phyloP scores from a whole-genome alignment of 1,284 basidiomycete species.

The Paramarasmius palmivorus region DNA sequence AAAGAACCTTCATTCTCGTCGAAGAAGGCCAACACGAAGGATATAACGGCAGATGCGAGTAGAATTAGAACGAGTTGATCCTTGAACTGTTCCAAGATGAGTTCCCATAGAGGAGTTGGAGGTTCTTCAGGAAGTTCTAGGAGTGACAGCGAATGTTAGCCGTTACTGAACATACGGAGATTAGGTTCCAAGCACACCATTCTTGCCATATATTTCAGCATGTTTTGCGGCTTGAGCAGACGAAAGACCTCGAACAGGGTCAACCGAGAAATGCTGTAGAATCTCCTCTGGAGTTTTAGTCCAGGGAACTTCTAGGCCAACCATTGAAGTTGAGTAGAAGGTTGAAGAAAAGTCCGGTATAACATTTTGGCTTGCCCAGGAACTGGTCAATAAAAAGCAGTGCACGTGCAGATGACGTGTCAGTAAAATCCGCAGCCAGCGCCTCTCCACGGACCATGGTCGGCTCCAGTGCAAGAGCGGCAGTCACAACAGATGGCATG shows the following conservation, averaged over 20 bases:
- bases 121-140: slow-evolving; percentile 88
- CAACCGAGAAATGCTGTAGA: slow-evolving; percentile 65
- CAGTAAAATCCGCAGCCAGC: too few relatives aligned
- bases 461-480: too few relatives aligned
- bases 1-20: slow-evolving; percentile 73
- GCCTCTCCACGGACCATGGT: too few relatives aligned
- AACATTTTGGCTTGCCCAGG: background rate
- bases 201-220: slow-evolving; percentile 80
- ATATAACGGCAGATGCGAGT: slow-evolving; percentile 87
- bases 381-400: background rate
- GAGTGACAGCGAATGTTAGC: slow-evolving; percentile 9
- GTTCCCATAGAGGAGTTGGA: slow-evolving; percentile 87
- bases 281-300: slow-evolving; percentile 63
- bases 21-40: slow-evolving; percentile 85
- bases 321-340: slow-evolving; percentile 21
- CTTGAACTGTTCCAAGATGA: slow-evolving; percentile 97
- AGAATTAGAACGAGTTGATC: slow-evolving; percentile 95
- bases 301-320: slow-evolving; percentile 79
- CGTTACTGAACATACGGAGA: slow-evolving; percentile 5
- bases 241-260: slow-evolving; percentile 56
- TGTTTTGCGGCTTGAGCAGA: slow-evolving; percentile 67
- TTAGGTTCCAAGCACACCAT: slow-evolving; percentile 53
- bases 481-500: too few relatives aligned
- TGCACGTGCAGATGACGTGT: slow-evolving; percentile 10
- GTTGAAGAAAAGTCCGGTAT: slow-evolving; percentile 13